A percentile compares a stretch with the other conserved stretches of the same genome.
These are phyloP conservation scores for Cryptococcus amylolentus DNA, from an alignment of 1,284 basidiomycete species.

Conservation along the genomic window DNA sequence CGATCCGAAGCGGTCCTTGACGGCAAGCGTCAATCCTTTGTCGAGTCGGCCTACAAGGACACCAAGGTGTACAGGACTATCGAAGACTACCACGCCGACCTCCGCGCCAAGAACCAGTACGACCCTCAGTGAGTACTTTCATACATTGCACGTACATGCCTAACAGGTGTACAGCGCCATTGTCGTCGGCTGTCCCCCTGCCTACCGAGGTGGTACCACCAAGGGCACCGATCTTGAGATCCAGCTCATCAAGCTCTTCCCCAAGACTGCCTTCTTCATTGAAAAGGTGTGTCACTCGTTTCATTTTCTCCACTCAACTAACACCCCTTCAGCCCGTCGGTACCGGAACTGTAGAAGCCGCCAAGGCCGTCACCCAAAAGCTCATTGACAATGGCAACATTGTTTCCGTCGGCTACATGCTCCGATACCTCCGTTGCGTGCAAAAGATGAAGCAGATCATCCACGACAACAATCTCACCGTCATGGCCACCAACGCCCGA, in stretches of 20 bases:
- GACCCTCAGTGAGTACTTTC: conserved; percentile 50
- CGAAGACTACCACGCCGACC: conserved; percentile 73
- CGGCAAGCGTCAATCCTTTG: conserved; percentile 91
- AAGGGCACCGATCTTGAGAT: conserved; percentile 84
- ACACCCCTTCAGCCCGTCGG: conserved; percentile 63
- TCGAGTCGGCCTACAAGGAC: conserved; percentile 86
- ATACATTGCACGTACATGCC: background rate
- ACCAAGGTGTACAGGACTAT: conserved; percentile 84
- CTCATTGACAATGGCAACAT: conserved; percentile 69
- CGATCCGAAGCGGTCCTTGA: conserved; percentile 77
- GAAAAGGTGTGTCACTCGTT: conserved; percentile 60
- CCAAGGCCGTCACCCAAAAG: conserved; percentile 62
- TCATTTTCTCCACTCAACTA: background rate
- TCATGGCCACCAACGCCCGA: conserved; percentile 94
- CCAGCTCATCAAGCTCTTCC: conserved; percentile 84
- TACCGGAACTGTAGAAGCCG: conserved; percentile 64
- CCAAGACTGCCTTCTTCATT: conserved; percentile 84
- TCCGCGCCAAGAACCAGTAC: conserved; percentile 53
- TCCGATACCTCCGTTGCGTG: conserved; percentile 88
- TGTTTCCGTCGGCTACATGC: conserved; percentile 88
- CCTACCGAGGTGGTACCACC: conserved; percentile 78
- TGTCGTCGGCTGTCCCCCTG: conserved; percentile 87
- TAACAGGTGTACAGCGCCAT: conserved; percentile 57
- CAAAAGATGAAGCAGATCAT: conserved; percentile 98
- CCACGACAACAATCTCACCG: conserved; percentile 88